Percentiles rank a stretch among this genome's conserved stretches.
Evolutionary conservation across 1,139 yeast species (phyloP).

Genomic region (Candida mesenterica): DNA sequence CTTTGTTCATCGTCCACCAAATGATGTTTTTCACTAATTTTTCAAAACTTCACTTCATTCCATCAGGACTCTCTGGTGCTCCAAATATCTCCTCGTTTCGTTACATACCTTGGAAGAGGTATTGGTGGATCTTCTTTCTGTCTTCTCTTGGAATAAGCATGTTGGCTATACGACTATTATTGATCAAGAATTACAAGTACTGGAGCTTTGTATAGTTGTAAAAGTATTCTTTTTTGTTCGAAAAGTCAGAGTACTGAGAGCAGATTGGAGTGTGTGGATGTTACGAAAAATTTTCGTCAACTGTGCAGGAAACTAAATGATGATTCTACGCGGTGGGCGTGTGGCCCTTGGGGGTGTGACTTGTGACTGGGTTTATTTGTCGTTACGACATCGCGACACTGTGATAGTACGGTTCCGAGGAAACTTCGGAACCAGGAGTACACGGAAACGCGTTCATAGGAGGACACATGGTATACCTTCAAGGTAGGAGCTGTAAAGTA

Average conservation of each 20-base stretch:
- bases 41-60: slow-evolving; percentile 3
- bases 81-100: neutral
- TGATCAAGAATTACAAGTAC: slow-evolving; percentile 9
- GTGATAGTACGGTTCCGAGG: too few relatives aligned
- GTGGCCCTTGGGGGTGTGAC: too few relatives aligned
- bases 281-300: neutral
- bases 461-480: too few relatives aligned
- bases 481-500: too few relatives aligned
- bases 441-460: too few relatives aligned
- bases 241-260: neutral
- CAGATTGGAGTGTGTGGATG: neutral
- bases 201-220: slow-evolving; percentile 1
- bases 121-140: slow-evolving; percentile 98
- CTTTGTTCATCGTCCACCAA: too few relatives aligned
- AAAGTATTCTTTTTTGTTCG: slow-evolving; percentile 4
- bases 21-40: neutral
- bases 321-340: too few relatives aligned
- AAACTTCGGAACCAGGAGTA: too few relatives aligned
- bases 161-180: slow-evolving; percentile 31
- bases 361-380: too few relatives aligned
- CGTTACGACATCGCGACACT: too few relatives aligned
- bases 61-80: neutral
- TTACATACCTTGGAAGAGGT: slow-evolving; percentile 95
- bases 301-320: neutral
- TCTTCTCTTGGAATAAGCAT: slow-evolving; percentile 99